Base-by-base conservation (phyloP, 306 rosid genomes). In the Inga leiocalycina region DNA sequence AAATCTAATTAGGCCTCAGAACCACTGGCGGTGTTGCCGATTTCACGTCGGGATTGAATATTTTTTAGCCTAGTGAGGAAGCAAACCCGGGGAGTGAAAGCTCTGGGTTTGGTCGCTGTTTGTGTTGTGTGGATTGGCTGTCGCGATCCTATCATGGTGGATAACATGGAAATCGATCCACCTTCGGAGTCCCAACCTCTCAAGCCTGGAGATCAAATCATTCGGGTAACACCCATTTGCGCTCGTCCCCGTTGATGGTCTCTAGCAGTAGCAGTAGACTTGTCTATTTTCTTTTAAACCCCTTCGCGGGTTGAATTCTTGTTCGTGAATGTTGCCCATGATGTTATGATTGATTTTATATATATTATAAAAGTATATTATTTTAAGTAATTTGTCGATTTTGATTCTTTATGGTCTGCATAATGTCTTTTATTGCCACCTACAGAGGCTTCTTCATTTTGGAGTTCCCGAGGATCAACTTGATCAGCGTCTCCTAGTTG, bases 401-500 rank as follows among this genome's bases (percentile, higher is more conserved):
- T 16, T 65, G 68, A 45, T 44, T 75, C 30, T 76, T 44, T 65
- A 52, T 71, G 44, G 57, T 78, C 39, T 77, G 67, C 39, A 46
- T 88, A 44, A 80, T 76, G 35, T 74, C 35, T 67, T 82, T 81
- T 52, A 75, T 82, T 56, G 20, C 84, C 16, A 46, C 64, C 46
- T 83, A 51, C 93, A 94, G 99, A 88, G 93, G 89, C 98, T 97
- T 86, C 88, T 84, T 8, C 69, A 39, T 46, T 65, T 88, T 84
- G 97, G 99, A 76, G 92, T 97, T 83, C 90, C 94, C 41, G 82
- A 80, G 87, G 94, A 88, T 83, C 81, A 87, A 35, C 90, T 90
- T 75, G 79, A 85, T 70, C 88, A 72, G 75, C 84, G 80, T 80
- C 97, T 97, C 54, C 83, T 94, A 74, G 89, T 92, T 90, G 89